Conservation (phyloP, 2,329 filamentous ascomycete genomes). For the Alternaria ethzedia region DNA sequence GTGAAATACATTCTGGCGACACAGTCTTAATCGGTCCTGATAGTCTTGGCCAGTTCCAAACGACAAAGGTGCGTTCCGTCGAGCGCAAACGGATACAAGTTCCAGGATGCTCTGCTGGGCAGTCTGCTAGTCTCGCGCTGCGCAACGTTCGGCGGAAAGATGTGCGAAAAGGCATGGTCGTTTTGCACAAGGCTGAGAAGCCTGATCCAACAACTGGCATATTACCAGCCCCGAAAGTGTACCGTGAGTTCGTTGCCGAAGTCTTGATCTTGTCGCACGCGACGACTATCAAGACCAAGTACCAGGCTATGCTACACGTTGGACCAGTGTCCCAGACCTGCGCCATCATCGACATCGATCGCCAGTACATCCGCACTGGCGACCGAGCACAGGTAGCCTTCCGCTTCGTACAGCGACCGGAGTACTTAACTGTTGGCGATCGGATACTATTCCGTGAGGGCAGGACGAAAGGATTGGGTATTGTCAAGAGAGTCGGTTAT, state of each 20-base stretch:
- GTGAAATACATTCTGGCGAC: constrained; percentile 90
- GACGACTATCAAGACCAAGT: constrained; percentile 95
- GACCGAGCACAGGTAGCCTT: constrained; percentile 95
- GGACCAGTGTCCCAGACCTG: constrained; percentile 95
- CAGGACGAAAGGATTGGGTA: constrained; percentile 91
- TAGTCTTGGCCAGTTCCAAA: constrained; percentile 84
- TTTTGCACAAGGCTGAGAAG: constrained; percentile 81
- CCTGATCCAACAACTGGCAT: constrained; percentile 53
- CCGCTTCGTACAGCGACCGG: constrained; percentile 89
- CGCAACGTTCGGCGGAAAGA: constrained; percentile 88
- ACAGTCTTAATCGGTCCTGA: constrained; percentile 88
- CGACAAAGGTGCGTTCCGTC: constrained; percentile 87
- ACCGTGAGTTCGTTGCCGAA: constrained; percentile 65
- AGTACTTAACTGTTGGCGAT: constrained; percentile 89
- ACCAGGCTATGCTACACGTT: constrained; percentile 98
- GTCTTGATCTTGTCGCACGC: constrained; percentile 95
- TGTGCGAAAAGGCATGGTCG: constrained; percentile 97
- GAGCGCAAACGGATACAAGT: constrained; percentile 92
- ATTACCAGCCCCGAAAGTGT: constrained; percentile 57
- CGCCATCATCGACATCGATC: constrained; percentile 95
- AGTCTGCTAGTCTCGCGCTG: constrained; percentile 90
- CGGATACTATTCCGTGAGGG: constrained; percentile 92
- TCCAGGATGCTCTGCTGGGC: constrained; percentile 85
- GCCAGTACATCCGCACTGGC: constrained; percentile 92
- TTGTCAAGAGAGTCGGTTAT: constrained; percentile 91